These are phyloP conservation scores for Chaetomiaceae sp. DNA, from an alignment of 2,329 filamentous ascomycete species.

Conservation along the genomic window DNA sequence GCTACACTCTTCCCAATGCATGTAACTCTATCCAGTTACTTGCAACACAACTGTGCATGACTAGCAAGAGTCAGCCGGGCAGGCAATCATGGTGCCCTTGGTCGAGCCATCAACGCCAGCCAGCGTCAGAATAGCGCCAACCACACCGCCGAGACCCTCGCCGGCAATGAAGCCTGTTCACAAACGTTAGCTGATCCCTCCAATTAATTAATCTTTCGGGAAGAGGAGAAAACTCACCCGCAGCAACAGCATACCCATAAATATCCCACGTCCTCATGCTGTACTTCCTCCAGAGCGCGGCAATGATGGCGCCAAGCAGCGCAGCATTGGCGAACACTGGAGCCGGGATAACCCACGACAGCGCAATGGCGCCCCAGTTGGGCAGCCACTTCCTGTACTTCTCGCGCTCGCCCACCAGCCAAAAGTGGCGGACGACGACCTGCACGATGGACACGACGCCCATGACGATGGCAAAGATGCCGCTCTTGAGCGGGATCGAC, in stretches of 20 bases:
- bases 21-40: too few species aligned
- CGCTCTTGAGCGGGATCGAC: slow-evolving; percentile 50
- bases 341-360: slow-evolving; percentile 54
- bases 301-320: slow-evolving; percentile 49
- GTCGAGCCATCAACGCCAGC: slow-evolving; percentile 23
- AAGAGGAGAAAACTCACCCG: slow-evolving; percentile 19
- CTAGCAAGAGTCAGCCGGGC: slow-evolving; percentile 25
- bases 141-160: slow-evolving; percentile 59
- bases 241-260: slow-evolving; percentile 53
- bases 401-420: slow-evolving; percentile 47
- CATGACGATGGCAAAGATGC: slow-evolving; percentile 55
- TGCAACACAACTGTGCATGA: background rate
- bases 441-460: slow-evolving; percentile 47
- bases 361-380: slow-evolving; percentile 58
- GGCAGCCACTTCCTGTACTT: slow-evolving; percentile 54
- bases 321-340: slow-evolving; percentile 57
- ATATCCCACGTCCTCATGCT: slow-evolving; percentile 50
- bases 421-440: slow-evolving; percentile 52
- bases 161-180: slow-evolving; percentile 57
- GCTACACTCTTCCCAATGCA: too few species aligned
- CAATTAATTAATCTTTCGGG: too few species aligned
- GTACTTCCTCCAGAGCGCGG: slow-evolving; percentile 51
- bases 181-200: background rate
- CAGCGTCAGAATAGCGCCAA: slow-evolving; percentile 33
- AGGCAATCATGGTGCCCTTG: slow-evolving; percentile 24